Base-by-base conservation (phyloP, 2,329 filamentous ascomycete species). In the Fusarium sp. region DNA sequence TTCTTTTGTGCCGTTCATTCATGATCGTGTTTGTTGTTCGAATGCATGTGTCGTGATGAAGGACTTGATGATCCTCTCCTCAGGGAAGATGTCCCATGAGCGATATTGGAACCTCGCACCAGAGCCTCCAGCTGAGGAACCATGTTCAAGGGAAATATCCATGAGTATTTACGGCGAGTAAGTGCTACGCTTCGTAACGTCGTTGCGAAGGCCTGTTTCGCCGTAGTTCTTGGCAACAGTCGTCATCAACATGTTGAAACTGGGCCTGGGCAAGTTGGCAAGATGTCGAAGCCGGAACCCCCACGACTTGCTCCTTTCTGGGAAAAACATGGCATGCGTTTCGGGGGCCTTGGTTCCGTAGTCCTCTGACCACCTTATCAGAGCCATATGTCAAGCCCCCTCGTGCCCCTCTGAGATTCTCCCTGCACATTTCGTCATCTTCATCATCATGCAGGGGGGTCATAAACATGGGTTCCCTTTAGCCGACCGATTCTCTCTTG, bases 191-290 rank as follows among this genome's bases (percentile, higher is more conserved):
- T n/a, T n/a, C 29, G 16, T 27, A 18, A 31, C 20, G 10, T 54
- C 50, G 50, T 29, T 31, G n/a, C 2, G 27, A 54, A 20, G 50
- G 18, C 2, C 50, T 54, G 18, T 31, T 54, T 31, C 2, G 27
- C 27, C 1, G 27, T 6, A 31, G 29, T 31, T 2, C 50, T 54
- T 54, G 50, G 18, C 50, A 31, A 54, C 18, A 54, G 27, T 54
- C 50, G 50, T 54, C 47, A 52, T 52, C 50, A 31, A 54, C 11
- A 31, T 54, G 27, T 31, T 54, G 50, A 54, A 54, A 54, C 27
- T 54, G 27, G 50, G 50, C 18, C 27, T n/a, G 11, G 27, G 18
- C 2, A 13, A 29, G 18, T 8, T 54, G 50, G 29, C 27, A 54
- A 14, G 50, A 31, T n/a, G 27, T 54, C 27, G 18, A 34, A 31